Evolutionary conservation across 768 basidiomycete genomes (phyloP).

Genomic region (Rhodotorula sphaerocarpa): DNA sequence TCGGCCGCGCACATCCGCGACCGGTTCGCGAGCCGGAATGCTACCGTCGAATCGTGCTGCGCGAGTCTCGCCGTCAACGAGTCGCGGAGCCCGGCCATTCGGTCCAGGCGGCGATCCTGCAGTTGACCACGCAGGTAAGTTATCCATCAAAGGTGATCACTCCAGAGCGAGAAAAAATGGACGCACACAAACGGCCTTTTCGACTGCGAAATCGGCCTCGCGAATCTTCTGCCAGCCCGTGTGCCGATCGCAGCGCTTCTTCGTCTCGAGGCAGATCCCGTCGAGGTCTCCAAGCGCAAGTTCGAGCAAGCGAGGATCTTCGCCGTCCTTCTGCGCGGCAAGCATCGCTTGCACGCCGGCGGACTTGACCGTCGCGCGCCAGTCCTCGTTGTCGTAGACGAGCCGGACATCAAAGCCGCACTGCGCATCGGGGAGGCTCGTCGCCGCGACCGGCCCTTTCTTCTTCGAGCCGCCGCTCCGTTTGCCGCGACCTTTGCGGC

Average conservation of each 20-base stretch:
- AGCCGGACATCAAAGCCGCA: conserved; percentile 88
- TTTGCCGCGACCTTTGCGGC: conserved; percentile 43
- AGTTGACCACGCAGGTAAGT: background rate
- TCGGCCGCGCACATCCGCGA: background rate
- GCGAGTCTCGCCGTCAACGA: conserved; percentile 9
- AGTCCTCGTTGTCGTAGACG: conserved; percentile 73
- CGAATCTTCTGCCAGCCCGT: conserved; percentile 39
- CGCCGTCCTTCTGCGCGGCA: background rate
- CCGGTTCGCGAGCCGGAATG: conserved; percentile 16
- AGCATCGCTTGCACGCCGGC: conserved; percentile 16
- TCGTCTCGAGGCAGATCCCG: conserved; percentile 30
- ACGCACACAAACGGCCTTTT: conserved; percentile 30
- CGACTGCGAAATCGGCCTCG: conserved; percentile 37
- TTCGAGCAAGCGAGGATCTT: background rate
- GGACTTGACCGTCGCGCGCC: conserved; percentile 54
- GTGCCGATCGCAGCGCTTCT: conserved; percentile 38
- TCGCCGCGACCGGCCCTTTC: conserved; percentile 49
- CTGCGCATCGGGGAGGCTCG: conserved; percentile 46
- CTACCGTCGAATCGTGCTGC: conserved; percentile 8
- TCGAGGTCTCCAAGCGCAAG: conserved; percentile 12
- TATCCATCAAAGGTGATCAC: background rate
- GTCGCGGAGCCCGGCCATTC: background rate
- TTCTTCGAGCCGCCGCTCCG: conserved; percentile 50
- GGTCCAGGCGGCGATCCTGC: conserved; percentile 17
- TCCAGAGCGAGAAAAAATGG: background rate